phyloP scores from a whole-genome alignment of 192 early-diverging fungal genomes.

The Radiomyces spectabilis region DNA sequence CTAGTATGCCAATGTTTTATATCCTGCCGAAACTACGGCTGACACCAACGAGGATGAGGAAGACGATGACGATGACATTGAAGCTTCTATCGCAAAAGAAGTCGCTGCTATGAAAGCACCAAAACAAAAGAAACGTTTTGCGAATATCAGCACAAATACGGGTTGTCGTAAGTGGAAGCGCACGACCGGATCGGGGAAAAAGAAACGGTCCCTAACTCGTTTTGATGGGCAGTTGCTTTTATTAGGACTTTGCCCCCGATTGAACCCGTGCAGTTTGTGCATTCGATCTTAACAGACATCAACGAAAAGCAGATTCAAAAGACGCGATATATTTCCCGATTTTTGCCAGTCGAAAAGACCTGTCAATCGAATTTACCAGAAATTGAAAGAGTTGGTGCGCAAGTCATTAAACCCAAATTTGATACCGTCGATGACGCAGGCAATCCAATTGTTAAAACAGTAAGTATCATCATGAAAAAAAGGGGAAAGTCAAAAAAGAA shows the following conservation, averaged over 20 bases:
- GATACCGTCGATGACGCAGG: constrained; percentile 23
- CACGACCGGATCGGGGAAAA: background rate
- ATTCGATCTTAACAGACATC: constrained; percentile 18
- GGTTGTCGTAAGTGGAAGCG: constrained; percentile 36
- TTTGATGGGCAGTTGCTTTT: constrained; percentile 44
- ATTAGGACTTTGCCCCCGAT: constrained; percentile 35
- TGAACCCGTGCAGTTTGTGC: constrained; percentile 30
- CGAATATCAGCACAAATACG: constrained; percentile 36
- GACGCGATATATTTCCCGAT: constrained; percentile 36
- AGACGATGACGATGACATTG: constrained; percentile 42
- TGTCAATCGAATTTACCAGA: constrained; percentile 41
- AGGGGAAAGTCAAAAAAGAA: background rate
- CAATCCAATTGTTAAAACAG: constrained; percentile 14
- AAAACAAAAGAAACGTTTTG: constrained; percentile 35
- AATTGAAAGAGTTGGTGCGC: constrained; percentile 32
- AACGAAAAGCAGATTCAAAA: constrained; percentile 6
- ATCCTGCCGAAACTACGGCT: constrained; percentile 2
- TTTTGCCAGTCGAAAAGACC: constrained; percentile 45
- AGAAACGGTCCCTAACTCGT: too few relatives aligned
- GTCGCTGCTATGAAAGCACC: constrained; percentile 38
- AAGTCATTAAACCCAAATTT: constrained; percentile 39
- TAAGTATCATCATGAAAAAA: constrained; percentile 1
- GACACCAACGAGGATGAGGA: constrained; percentile 10
- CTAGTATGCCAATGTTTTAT: constrained; percentile 16
- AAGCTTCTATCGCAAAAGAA: constrained; percentile 45